Conservation (phyloP, 1,284 basidiomycete genomes). For the Xerocomus cyaneibrunnescens region DNA sequence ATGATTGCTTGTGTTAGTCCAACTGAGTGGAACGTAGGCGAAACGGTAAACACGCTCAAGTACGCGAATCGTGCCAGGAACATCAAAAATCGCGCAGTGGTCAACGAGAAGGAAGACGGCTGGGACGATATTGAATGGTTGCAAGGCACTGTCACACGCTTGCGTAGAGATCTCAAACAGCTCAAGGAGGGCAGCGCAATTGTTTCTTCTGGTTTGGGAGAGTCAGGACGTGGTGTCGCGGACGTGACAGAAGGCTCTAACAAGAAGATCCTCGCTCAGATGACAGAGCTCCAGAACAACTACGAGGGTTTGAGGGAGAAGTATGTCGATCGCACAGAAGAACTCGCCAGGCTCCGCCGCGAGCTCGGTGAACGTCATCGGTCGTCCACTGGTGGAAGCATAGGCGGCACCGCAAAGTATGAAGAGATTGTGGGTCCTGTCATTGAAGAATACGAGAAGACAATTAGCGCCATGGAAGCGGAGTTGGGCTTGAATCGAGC, state of each 20-base stretch:
- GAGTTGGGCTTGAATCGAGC: conserved; percentile 89
- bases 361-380: conserved; percentile 76
- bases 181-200: conserved; percentile 66
- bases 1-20: conserved; percentile 99
- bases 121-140: conserved; percentile 99
- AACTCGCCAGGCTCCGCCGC: conserved; percentile 74
- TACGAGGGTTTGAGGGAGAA: conserved; percentile 84
- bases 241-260: conserved; percentile 55
- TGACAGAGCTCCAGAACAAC: conserved; percentile 77
- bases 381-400: conserved; percentile 55
- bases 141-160: conserved; percentile 78
- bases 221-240: conserved; percentile 25
- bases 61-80: conserved; percentile 97
- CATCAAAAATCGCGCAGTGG: conserved; percentile 92
- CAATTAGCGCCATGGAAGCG: conserved; percentile 92
- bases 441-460: conserved; percentile 98
- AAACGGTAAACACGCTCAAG: conserved; percentile 97
- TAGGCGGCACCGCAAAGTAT: conserved; percentile 79
- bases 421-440: conserved; percentile 97
- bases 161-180: conserved; percentile 80
- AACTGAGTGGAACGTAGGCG: conserved; percentile 91
- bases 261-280: conserved; percentile 73
- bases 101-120: conserved; percentile 94
- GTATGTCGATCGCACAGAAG: conserved; percentile 83
- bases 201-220: conserved; percentile 23